Conservation (phyloP, 495 filamentous ascomycete genomes). For the Penicillium pulvis region DNA sequence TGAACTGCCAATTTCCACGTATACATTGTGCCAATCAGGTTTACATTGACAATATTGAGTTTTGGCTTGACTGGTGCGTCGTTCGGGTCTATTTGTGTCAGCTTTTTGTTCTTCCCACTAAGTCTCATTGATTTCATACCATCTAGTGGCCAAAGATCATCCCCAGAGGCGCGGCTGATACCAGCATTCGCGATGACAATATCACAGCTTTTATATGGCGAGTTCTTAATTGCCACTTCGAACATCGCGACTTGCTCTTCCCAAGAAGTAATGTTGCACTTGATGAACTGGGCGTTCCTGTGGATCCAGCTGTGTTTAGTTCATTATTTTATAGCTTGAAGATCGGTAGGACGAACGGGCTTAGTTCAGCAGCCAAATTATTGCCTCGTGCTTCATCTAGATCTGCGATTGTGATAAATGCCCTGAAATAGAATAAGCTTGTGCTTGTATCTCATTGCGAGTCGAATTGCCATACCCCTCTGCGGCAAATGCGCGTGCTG, state of each 20-base stretch:
- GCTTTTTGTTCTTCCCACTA: too few relatives aligned
- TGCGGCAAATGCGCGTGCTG: conserved; percentile 33
- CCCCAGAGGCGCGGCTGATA: conserved; percentile 34
- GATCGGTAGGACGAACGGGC: conserved; percentile 5
- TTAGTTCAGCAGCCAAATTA: conserved; percentile 24
- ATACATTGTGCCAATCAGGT: conserved; percentile 42
- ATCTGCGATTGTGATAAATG: conserved; percentile 42
- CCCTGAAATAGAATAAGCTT: conserved; percentile 9
- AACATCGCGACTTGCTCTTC: conserved; percentile 23
- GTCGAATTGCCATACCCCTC: conserved; percentile 18
- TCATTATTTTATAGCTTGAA: not conserved
- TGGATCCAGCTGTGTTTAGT: not conserved
- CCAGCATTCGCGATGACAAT: conserved; percentile 43
- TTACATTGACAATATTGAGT: conserved; percentile 43
- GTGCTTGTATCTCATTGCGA: not conserved
- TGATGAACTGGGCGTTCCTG: conserved; percentile 25
- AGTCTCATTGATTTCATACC: conserved; percentile 13
- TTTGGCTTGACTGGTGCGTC: conserved; percentile 37
- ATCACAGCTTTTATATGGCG: conserved; percentile 20
- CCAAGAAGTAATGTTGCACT: conserved; percentile 26
- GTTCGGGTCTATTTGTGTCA: conserved; percentile 27
- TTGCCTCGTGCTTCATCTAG: conserved; percentile 31
- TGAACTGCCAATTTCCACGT: conserved; percentile 47
- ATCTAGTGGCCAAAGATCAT: conserved; percentile 34
- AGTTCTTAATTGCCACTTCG: conserved; percentile 23